Base-by-base conservation (phyloP, 192 early-diverging fungal genomes). In the Coemansia sp. region DNA sequence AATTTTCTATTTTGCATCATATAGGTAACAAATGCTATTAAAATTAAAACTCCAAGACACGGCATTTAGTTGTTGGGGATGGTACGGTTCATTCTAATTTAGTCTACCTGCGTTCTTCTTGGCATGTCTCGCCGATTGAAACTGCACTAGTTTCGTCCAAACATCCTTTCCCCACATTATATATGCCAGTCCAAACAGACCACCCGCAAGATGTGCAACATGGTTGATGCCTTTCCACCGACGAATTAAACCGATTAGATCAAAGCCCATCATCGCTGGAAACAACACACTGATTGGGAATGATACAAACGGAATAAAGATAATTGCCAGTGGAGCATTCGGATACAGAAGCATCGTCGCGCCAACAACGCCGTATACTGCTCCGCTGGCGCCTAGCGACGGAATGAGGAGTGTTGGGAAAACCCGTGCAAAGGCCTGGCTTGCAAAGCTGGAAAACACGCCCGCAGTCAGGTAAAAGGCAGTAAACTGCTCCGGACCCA, bases 341-440 rank as follows among this genome's bases (percentile, higher is more conserved):
- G 92, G 92, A 41, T 84, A 82, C 63, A 88, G 18, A 39, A 86
- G 72, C 26, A 88, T 87, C 0, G 83, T 84, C 0, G 85, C 84
- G 41, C 87, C 86, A 9, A 97, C 37, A 41, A 91, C 85, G 11
- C 87, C 87, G 65, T 88, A 95, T 13, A 95, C 74, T 4, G 92
- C 93, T 0, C 94, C 94, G 67, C 87, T 91, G 21, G 95, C 95
- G 19, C 95, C 95, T 42, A 97, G 74, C 18, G 86, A 85, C 3
- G 92, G 88, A 47, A 88, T 65, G 11, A 91, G 82, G 64, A 67
- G 45, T 48, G 74, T 61, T 54, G 72, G 54, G 69, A 74, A 53
- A 71, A 72, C 42, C 71, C 77, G 81, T n/a, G 74, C 39, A 9
- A 75, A 63, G 38, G 89, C 57, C 69, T 95, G 95, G 23, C 89